Percentiles rank a stretch among this genome's conserved stretches.
Conservation (phyloP, 2,329 filamentous ascomycete species). For the Alternaria incomplexa region DNA sequence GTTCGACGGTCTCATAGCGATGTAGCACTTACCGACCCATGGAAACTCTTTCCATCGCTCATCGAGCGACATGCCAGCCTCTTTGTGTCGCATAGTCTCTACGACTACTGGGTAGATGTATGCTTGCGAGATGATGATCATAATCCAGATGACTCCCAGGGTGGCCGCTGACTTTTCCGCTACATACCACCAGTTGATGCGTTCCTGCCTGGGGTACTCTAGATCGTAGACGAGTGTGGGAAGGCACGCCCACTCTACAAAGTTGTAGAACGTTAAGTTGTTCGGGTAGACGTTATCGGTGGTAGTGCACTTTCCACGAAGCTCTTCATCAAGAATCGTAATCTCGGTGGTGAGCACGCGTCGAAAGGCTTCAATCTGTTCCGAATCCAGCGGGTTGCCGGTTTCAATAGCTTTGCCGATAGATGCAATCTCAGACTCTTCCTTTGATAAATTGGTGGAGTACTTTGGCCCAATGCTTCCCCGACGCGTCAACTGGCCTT, state of each 20-base stretch:
- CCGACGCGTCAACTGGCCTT: constrained; percentile 25
- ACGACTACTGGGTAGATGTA: constrained; percentile 80
- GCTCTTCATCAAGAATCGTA: constrained; percentile 67
- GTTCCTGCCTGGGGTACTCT: constrained; percentile 74
- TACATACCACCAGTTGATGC: constrained; percentile 76
- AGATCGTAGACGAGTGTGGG: constrained; percentile 82
- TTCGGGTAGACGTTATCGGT: constrained; percentile 65
- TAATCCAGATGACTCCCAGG: constrained; percentile 75
- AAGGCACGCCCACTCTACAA: constrained; percentile 75
- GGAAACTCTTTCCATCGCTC: constrained; percentile 72
- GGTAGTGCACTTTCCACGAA: constrained; percentile 66
- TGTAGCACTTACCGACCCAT: constrained; percentile 58
- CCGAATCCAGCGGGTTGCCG: constrained; percentile 63
- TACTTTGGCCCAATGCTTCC: constrained; percentile 47
- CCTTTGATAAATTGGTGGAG: constrained; percentile 53
- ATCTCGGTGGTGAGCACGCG: constrained; percentile 71
- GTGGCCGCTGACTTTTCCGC: constrained; percentile 73
- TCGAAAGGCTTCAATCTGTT: constrained; percentile 69
- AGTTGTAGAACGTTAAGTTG: constrained; percentile 70
- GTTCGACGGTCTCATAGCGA: neutral
- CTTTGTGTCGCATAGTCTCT: constrained; percentile 70
- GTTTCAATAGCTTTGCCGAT: constrained; percentile 69
- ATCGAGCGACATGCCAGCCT: constrained; percentile 65
- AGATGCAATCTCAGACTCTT: constrained; percentile 63
- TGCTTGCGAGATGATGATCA: constrained; percentile 78